Conservation (phyloP, 805 yeast species). For the Blastobotrys chiropterorum region DNA sequence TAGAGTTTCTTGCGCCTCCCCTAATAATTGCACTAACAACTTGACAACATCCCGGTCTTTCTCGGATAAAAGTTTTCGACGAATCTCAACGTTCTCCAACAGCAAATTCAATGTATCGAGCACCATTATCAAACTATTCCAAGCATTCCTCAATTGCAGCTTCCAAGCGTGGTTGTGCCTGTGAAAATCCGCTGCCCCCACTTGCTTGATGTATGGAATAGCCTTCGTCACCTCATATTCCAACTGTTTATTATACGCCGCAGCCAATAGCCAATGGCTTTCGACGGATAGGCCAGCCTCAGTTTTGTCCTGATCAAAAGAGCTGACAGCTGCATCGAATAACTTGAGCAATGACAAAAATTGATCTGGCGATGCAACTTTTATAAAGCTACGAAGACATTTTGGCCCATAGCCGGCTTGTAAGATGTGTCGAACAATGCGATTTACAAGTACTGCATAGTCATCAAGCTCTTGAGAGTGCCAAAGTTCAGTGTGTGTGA, state of each 20-base stretch:
- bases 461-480: neutral
- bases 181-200: conserved; percentile 2
- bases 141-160: conserved; percentile 4
- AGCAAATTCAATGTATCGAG: conserved; percentile 11
- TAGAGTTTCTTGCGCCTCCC: conserved; percentile 14
- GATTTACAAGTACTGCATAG: neutral
- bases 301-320: neutral
- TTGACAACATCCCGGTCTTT: neutral
- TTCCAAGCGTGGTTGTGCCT: neutral
- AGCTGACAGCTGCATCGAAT: conserved; percentile 13
- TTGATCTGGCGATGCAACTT: conserved; percentile 4
- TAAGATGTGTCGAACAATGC: neutral
- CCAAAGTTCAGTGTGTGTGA: conserved; percentile 3
- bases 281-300: neutral
- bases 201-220: conserved; percentile 11
- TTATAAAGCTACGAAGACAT: neutral
- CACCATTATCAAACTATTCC: conserved; percentile 11
- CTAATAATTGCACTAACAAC: conserved; percentile 5
- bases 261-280: neutral
- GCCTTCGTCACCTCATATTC: conserved; percentile 1
- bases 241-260: neutral
- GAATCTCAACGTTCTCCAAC: conserved; percentile 3
- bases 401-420: neutral
- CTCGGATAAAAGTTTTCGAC: neutral
- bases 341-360: conserved; percentile 14